Base-by-base conservation (phyloP, 2,329 filamentous ascomycete genomes). In the Pseudogymnoascus sp. region DNA sequence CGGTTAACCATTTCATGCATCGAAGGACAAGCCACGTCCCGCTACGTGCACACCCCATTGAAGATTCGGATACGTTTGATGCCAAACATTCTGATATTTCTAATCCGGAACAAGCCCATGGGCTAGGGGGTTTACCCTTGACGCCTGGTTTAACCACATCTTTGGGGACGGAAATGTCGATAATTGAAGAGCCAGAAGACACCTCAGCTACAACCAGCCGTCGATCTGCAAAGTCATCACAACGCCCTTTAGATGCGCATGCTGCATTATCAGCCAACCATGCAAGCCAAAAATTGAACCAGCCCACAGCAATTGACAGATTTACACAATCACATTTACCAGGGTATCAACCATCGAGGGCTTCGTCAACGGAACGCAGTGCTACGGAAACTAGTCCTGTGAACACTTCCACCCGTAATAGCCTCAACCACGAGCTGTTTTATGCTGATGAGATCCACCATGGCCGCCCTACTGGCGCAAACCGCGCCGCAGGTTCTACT, bases 381-480 rank as follows among this genome's bases (percentile, higher is more conserved):
- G 82, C 79, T 12, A 79, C 82, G 14, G 83, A 84, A 72, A 76
- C 83, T 5, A 87, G 78, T 65, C 79, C 81, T 4, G 77, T 86
- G 66, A 84, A 77, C 25, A 84, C 83, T 5, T 82, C 84, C 40
- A 83, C 83, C 3, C 84, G 86, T 67, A 81, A 82, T 64, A 83
- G 77, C 12, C 76, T 86, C 11, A 79, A 82, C 56, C 84, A 86
- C 66, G 81, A 82, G 53, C 83, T 82, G 0, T 85, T 85, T 63
- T 75, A 76, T 3, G 77, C 78, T 61, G 79, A 81, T 12, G 77
- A 72, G 25, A 64, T 63, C 16, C 65, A 64, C 18, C 64, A 66
- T 8, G 77, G 56, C 72, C 77, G 37, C 74, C 77, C 60, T 74
- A 79, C 69, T 74, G 76, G 60, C 79, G 80, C 1, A 77, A 81